Evolutionary conservation across 2,329 filamentous ascomycete species (phyloP).

Genomic region (Penicillium sp.): DNA sequence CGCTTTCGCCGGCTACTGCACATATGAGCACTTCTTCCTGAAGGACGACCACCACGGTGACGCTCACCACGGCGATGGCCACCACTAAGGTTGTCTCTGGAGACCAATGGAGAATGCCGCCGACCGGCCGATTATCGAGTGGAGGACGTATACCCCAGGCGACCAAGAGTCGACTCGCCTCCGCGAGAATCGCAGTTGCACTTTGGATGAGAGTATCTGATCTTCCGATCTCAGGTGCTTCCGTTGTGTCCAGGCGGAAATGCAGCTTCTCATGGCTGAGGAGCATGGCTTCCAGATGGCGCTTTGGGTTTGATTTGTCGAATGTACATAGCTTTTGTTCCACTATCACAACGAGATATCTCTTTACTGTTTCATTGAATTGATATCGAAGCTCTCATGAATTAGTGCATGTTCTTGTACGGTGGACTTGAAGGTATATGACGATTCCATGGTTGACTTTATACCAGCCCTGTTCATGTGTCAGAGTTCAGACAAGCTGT

Average conservation of each 20-base stretch:
- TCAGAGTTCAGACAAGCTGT: no score
- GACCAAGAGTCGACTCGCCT: conserved; percentile 15
- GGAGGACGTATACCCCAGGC: conserved; percentile 28
- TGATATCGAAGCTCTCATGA: not conserved
- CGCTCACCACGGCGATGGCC: conserved; percentile 53
- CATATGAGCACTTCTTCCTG: conserved; percentile 85
- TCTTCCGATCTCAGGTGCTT: conserved; percentile 10
- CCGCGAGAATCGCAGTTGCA: conserved; percentile 12
- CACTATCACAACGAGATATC: conserved; percentile 23
- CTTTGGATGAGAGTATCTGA: conserved; percentile 12
- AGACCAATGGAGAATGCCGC: conserved; percentile 15
- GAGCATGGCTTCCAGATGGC: conserved; percentile 25
- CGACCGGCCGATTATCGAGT: conserved; percentile 15
- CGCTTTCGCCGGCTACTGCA: conserved; percentile 86
- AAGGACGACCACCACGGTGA: conserved; percentile 62
- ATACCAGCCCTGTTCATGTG: no score
- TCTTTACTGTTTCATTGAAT: conserved; percentile 17
- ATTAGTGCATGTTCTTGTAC: no score
- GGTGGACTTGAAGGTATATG: no score
- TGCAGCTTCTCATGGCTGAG: conserved; percentile 1
- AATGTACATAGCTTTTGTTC: conserved; percentile 41
- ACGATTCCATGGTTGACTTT: no score
- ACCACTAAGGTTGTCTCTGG: conserved; percentile 52
- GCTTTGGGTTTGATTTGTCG: conserved; percentile 36
- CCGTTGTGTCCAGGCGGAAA: conserved; percentile 17